Base-by-base conservation (phyloP, 2,329 filamentous ascomycete species). In the Hymenoscyphus fraxineus region DNA sequence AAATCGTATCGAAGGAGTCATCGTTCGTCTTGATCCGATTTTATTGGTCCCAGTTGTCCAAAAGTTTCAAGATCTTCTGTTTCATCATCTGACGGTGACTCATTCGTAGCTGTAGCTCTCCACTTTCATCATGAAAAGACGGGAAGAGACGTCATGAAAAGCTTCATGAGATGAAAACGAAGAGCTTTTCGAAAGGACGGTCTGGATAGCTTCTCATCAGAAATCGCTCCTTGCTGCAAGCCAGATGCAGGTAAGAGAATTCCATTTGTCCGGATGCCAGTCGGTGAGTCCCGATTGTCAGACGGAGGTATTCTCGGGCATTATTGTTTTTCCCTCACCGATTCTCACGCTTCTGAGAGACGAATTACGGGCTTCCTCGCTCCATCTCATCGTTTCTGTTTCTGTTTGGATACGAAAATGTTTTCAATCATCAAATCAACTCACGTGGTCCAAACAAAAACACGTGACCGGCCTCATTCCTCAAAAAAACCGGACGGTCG, bases 41-140 rank as follows among this genome's bases (percentile, higher is more conserved):
- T 27, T 19, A 44, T 58, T 60, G 54, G 35, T 39, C 54, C 60
- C 31, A 22, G 16, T 16, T 39, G 12, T 13, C 65, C 35, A 56
- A 58, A 68, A 62, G 71, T 74, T 73, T 74, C 71, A 61, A 58
- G 62, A 68, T 68, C 67, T 61, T 66, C 64, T 51, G 71, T 74
- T 74, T 74, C 72, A 71, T 41, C 39, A 58, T 47, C 58, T 68
- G 44, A 51, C 60, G 69, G 44, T 64, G 72, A 74, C 72, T 74
- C 72, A 73, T 63, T 65, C 22, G 67, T 35, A 58, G 63, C 66
- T 70, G 66, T 67, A 58, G 58, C 55, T 68, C 67, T 65, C 69
- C 69, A 68, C 70, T 62, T 58, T 58, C 19, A 59, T 51, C 13
- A 51, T n/a, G 22, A 51, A 51, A 51, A 51, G 13, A 66, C 70